These are phyloP conservation scores for Agapanthus africanus DNA, from an alignment of 106 monocot genomes.

Conservation along the genomic window DNA sequence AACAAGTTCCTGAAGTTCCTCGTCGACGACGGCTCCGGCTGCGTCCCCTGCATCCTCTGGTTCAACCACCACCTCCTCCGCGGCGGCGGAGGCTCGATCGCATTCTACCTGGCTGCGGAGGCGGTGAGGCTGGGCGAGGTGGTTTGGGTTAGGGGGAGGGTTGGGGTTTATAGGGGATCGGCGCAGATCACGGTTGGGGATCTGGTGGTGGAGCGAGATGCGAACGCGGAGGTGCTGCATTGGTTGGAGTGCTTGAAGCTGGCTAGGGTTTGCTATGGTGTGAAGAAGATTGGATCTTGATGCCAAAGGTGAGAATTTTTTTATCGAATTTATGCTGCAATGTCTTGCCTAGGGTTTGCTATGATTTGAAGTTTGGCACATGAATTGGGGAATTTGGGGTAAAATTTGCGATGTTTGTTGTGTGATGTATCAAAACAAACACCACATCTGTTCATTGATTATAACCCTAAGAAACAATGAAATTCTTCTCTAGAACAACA, in stretches of 20 bases:
- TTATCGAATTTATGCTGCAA: too few species aligned
- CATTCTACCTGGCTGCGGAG: slow-evolving; percentile 20
- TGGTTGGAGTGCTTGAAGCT: slow-evolving; percentile 71
- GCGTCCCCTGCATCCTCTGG: slow-evolving; percentile 86
- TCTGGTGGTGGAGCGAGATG: slow-evolving; percentile 62
- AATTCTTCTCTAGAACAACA: too few species aligned
- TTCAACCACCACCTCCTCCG: slow-evolving; percentile 40
- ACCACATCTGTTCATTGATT: too few species aligned
- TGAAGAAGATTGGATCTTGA: too few species aligned
- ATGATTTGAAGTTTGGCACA: too few species aligned
- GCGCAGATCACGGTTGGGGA: slow-evolving; percentile 68
- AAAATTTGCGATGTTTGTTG: too few species aligned
- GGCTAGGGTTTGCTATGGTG: slow-evolving; percentile 26
- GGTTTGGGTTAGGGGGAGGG: slow-evolving; percentile 61
- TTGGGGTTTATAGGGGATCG: slow-evolving; percentile 37
- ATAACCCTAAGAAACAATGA: too few species aligned
- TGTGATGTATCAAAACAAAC: too few species aligned
- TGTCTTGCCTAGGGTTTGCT: too few species aligned
- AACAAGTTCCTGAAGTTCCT: slow-evolving; percentile 52
- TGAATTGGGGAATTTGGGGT: too few species aligned
- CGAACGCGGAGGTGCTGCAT: slow-evolving; percentile 61
- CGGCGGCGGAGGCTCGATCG: not conserved
- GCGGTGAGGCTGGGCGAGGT: slow-evolving; percentile 44
- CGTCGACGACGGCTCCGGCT: slow-evolving; percentile 79
- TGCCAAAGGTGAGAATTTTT: too few species aligned